phyloP scores from a whole-genome alignment of 805 yeast genomes.

The Lachancea fermentati region DNA sequence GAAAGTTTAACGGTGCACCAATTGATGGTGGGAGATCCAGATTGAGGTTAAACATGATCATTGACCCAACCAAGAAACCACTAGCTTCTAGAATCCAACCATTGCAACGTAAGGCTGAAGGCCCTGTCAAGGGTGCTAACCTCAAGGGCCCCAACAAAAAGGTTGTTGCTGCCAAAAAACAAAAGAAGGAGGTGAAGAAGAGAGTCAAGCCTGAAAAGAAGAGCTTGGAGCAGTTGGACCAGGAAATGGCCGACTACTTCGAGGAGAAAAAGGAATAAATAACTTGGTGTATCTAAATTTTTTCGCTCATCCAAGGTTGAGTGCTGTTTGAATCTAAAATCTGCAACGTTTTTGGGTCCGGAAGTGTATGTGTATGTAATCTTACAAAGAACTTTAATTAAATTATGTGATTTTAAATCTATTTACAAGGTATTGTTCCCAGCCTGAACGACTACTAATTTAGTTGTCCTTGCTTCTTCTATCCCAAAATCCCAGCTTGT shows the following conservation, averaged over 20 bases:
- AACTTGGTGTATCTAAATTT: no score
- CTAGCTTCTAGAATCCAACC: conserved; percentile 69
- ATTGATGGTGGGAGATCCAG: conserved; percentile 80
- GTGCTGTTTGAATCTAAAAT: no score
- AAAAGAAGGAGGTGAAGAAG: conserved; percentile 32
- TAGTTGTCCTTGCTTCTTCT: conserved; percentile 13
- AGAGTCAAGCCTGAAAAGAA: conserved; percentile 47
- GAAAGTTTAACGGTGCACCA: conserved; percentile 86
- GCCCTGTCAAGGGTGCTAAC: conserved; percentile 1
- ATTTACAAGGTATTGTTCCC: no score
- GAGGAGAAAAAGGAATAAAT: conserved; percentile 33
- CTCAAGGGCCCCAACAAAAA: conserved; percentile 30
- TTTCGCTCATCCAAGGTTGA: no score
- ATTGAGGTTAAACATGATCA: conserved; percentile 73
- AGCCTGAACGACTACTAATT: no score
- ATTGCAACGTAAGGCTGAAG: conserved; percentile 17
- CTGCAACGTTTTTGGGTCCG: background rate
- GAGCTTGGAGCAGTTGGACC: conserved; percentile 90
- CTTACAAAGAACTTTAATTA: no score
- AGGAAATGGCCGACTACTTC: conserved; percentile 96
- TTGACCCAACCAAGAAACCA: conserved; percentile 77
- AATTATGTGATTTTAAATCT: no score
- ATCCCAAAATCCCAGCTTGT: conserved; percentile 33
- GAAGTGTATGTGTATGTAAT: background rate
- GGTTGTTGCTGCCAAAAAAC: conserved; percentile 33